Conservation (phyloP, 768 basidiomycete genomes). For the Vararia minispora region DNA sequence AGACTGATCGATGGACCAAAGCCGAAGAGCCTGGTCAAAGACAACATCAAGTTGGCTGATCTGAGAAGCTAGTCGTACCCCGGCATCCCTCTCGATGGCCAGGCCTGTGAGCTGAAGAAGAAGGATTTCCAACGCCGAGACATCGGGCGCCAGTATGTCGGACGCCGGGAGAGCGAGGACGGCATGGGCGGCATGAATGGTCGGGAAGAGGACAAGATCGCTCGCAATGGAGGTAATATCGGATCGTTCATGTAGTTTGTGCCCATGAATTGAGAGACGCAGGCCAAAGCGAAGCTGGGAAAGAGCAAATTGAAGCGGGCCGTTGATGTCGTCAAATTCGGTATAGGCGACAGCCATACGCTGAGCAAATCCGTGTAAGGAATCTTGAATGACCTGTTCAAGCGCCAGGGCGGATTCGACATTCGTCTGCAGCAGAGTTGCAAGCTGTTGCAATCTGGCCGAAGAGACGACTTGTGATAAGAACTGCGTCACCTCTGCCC, state of each 20-base stretch:
- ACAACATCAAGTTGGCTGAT: constrained; percentile 31
- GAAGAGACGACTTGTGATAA: constrained; percentile 40
- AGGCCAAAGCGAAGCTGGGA: constrained; percentile 64
- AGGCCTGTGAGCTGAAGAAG: constrained; percentile 39
- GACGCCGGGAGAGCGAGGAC: constrained; percentile 18
- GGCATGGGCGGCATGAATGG: constrained; percentile 31
- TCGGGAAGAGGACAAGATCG: constrained; percentile 43
- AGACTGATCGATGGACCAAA: constrained; percentile 78
- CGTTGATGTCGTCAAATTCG: constrained; percentile 60
- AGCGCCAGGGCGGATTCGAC: constrained; percentile 32
- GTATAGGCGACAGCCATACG: constrained; percentile 59
- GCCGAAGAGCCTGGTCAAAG: constrained; percentile 62
- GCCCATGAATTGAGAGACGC: constrained; percentile 31
- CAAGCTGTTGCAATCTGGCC: constrained; percentile 39
- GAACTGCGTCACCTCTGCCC: constrained; percentile 74
- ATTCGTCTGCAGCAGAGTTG: constrained; percentile 23
- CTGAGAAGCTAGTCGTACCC: constrained; percentile 22
- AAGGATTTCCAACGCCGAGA: constrained; percentile 29
- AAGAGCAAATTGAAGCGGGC: constrained; percentile 56
- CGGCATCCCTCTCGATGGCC: constrained; percentile 31
- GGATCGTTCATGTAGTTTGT: background rate
- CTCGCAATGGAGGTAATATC: constrained; percentile 16
- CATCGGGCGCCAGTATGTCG: constrained; percentile 15
- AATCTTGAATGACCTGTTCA: constrained; percentile 69
- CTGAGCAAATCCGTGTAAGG: constrained; percentile 65